Percentiles rank a stretch among this genome's conserved stretches.
phyloP scores from a whole-genome alignment of 768 basidiomycete species.

The Naganishia vishniacii region DNA sequence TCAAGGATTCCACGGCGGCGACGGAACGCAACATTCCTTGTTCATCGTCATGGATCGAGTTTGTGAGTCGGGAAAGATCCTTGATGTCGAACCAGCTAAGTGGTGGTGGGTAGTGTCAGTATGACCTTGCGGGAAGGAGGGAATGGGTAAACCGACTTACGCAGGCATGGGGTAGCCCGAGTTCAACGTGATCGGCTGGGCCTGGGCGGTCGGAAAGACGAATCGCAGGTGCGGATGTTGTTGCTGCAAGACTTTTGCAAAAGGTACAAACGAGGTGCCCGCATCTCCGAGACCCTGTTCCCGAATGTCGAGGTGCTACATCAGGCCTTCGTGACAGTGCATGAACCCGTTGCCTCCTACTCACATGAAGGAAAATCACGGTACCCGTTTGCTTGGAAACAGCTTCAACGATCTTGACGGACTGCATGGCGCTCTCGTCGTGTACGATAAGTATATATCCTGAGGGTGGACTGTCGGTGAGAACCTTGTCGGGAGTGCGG shows the following conservation, averaged over 20 bases:
- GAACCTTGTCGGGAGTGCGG: not conserved
- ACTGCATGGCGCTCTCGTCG: constrained; percentile 19
- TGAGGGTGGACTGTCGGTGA: not conserved
- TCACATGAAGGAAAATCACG: constrained; percentile 81
- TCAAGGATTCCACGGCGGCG: constrained; percentile 60
- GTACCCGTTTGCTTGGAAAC: constrained; percentile 68
- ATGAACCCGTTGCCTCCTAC: constrained; percentile 40
- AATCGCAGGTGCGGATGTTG: constrained; percentile 68
- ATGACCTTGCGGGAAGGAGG: no score
- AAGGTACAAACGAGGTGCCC: constrained; percentile 49
- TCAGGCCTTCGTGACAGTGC: constrained; percentile 23
- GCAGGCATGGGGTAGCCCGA: constrained; percentile 50
- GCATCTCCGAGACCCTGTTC: constrained; percentile 25
- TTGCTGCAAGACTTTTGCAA: constrained; percentile 24
- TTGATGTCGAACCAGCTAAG: constrained; percentile 68
- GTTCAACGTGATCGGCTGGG: constrained; percentile 67
- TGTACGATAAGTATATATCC: constrained; percentile 21
- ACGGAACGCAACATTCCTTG: constrained; percentile 66
- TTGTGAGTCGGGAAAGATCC: constrained; percentile 53
- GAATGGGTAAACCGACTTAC: constrained; percentile 43
- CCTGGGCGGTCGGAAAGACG: constrained; percentile 75
- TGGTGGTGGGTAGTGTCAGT: not conserved
- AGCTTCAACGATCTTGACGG: constrained; percentile 33
- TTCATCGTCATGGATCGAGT: constrained; percentile 61
- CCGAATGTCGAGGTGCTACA: constrained; percentile 25